Evolutionary conservation across 371 early-diverging fungal genomes (phyloP).

Genomic region (Mucor plumbeus): DNA sequence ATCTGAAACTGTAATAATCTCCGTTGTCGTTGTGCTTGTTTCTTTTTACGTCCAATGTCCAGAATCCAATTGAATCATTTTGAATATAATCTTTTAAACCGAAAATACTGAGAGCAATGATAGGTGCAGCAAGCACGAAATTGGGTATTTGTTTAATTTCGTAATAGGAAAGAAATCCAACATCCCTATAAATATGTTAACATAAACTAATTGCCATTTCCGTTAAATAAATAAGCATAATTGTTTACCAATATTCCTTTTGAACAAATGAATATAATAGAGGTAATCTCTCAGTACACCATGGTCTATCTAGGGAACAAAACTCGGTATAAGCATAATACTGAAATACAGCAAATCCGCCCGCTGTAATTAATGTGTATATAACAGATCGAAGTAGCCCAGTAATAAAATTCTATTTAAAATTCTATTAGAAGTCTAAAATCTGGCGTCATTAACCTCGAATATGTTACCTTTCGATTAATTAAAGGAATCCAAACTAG

Average conservation of each 20-base stretch:
- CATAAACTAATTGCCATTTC: no score
- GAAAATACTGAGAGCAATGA: constrained; percentile 64
- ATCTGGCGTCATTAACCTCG: no score
- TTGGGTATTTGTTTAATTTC: constrained; percentile 85
- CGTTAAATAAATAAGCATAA: neutral
- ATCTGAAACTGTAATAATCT: constrained; percentile 16
- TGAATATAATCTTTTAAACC: constrained; percentile 65
- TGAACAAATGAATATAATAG: constrained; percentile 88
- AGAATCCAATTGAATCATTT: constrained; percentile 57
- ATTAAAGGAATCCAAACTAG: constrained; percentile 28
- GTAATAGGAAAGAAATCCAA: constrained; percentile 87
- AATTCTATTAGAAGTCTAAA: no score
- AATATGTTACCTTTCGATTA: constrained; percentile 11
- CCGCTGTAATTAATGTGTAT: constrained; percentile 48
- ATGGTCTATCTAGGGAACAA: constrained; percentile 68
- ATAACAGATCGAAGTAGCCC: constrained; percentile 40
- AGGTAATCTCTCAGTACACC: constrained; percentile 73
- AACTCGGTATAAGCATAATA: constrained; percentile 68
- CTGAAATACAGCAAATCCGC: constrained; percentile 76
- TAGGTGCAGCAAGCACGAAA: constrained; percentile 88
- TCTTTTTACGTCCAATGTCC: constrained; percentile 54
- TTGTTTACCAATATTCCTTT: constrained; percentile 80
- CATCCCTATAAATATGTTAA: constrained; percentile 57
- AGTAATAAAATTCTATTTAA: constrained; percentile 18
- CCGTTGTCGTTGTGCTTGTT: neutral